Percentiles rank a stretch among this genome's conserved stretches.
Evolutionary conservation across 768 basidiomycete genomes (phyloP).

Genomic region (Lactarius deliciosus): DNA sequence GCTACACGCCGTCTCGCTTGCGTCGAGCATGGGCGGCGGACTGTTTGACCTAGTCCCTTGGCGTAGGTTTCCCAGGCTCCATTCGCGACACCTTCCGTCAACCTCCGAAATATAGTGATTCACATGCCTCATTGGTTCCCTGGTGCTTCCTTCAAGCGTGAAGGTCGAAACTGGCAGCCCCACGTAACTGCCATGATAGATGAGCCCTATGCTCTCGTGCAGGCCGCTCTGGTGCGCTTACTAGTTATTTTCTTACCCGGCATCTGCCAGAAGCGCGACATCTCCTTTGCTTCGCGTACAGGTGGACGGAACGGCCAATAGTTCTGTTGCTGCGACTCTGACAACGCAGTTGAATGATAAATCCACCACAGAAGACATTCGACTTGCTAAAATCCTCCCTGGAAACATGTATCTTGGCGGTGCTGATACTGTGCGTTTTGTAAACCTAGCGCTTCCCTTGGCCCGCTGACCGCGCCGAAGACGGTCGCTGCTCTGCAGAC

Average conservation of each 20-base stretch:
- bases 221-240: conserved; percentile 1
- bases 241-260: too few species aligned
- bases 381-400: not conserved
- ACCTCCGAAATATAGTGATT: conserved; percentile 3
- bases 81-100: not conserved
- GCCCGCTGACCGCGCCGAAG: conserved; percentile 5
- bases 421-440: conserved; percentile 22
- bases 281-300: not conserved
- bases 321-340: conserved; percentile 6
- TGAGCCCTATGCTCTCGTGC: conserved; percentile 9
- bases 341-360: not conserved
- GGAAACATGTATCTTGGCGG: conserved; percentile 18
- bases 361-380: not conserved
- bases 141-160: conserved; percentile 8
- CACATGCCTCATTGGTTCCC: conserved; percentile 17
- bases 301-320: not conserved
- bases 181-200: conserved; percentile 4
- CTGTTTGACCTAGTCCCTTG: conserved; percentile 31
- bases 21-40: conserved; percentile 19
- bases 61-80: not conserved
- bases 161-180: not conserved
- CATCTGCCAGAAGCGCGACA: not conserved
- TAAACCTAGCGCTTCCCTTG: not conserved
- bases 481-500: conserved; percentile 14
- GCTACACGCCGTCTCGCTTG: conserved; percentile 15